A percentile compares a stretch with the other conserved stretches of the same genome.
These are phyloP conservation scores for Cordyceps pruinosa DNA, from an alignment of 2,329 filamentous ascomycete genomes.

Conservation along the genomic window DNA sequence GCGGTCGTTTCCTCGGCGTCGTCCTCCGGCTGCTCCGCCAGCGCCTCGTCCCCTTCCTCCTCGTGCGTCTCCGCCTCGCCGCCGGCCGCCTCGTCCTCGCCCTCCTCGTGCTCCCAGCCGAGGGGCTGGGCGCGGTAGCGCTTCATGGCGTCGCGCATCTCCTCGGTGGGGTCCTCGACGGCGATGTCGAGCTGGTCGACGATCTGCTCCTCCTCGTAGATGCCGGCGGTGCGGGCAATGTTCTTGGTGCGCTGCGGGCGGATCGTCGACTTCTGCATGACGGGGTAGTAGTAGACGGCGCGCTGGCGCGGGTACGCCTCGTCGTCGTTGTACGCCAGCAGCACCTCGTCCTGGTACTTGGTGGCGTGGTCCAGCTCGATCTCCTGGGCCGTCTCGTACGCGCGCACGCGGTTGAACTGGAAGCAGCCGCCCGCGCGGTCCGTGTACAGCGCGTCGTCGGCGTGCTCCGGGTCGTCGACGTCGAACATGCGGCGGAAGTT, in stretches of 20 bases:
- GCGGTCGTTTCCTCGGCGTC: slow-evolving; percentile 20
- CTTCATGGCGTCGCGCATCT: slow-evolving; percentile 44
- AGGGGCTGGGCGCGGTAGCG: slow-evolving; percentile 47
- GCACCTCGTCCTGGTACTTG: slow-evolving; percentile 59
- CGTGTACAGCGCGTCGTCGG: slow-evolving; percentile 49
- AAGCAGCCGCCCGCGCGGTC: slow-evolving; percentile 46
- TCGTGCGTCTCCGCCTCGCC: slow-evolving; percentile 31
- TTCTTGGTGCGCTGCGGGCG: slow-evolving; percentile 58
- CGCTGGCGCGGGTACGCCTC: slow-evolving; percentile 43
- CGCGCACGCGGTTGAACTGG: slow-evolving; percentile 54
- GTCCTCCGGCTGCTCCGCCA: neutral
- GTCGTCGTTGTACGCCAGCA: slow-evolving; percentile 52
- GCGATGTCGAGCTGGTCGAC: slow-evolving; percentile 51
- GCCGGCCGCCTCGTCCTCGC: slow-evolving; percentile 26
- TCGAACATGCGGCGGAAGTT: slow-evolving; percentile 57
- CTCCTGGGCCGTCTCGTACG: slow-evolving; percentile 58
- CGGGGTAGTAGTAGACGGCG: slow-evolving; percentile 61
- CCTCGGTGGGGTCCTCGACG: slow-evolving; percentile 49
- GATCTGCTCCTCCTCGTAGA: slow-evolving; percentile 42
- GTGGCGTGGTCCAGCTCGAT: slow-evolving; percentile 48
- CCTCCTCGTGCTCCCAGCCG: slow-evolving; percentile 36
- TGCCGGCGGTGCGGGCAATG: slow-evolving; percentile 47
- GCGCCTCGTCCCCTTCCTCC: slow-evolving; percentile 24
- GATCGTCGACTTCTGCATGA: slow-evolving; percentile 57
- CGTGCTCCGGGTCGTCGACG: slow-evolving; percentile 46